Conservation (phyloP, 2,329 filamentous ascomycete species). For the Dactylellina leptospora region DNA sequence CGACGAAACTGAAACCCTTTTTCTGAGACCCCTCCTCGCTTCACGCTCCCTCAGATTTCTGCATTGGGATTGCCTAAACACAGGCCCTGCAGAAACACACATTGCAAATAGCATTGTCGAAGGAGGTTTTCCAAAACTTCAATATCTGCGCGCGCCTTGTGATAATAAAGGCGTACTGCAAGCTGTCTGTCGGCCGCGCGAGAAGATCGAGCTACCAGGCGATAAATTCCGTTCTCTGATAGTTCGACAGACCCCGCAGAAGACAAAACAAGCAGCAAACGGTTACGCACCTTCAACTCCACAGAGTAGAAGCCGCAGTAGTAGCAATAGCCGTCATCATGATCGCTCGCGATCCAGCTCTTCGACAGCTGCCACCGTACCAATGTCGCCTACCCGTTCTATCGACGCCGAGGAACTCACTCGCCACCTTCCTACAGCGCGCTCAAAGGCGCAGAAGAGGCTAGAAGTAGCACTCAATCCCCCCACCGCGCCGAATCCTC, state of each 20-base stretch:
- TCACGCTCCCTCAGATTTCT: slow-evolving; percentile 45
- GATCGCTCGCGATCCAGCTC: slow-evolving; percentile 41
- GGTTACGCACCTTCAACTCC: slow-evolving; percentile 7
- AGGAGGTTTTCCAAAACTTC: slow-evolving; percentile 46
- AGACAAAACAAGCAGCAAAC: slow-evolving; percentile 23
- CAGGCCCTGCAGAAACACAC: slow-evolving; percentile 37
- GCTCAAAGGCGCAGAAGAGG: slow-evolving; percentile 39
- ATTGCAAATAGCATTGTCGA: slow-evolving; percentile 44
- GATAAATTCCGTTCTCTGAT: slow-evolving; percentile 48
- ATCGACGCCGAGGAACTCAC: slow-evolving; percentile 46
- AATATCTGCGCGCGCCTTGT: slow-evolving; percentile 45
- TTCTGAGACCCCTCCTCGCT: slow-evolving; percentile 44
- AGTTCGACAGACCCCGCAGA: slow-evolving; percentile 30
- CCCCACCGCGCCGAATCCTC: slow-evolving; percentile 28
- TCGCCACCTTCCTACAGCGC: slow-evolving; percentile 46
- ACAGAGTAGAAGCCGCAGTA: slow-evolving; percentile 19
- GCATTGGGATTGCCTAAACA: slow-evolving; percentile 51
- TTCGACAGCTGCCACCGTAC: slow-evolving; percentile 26
- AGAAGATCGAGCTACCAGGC: slow-evolving; percentile 47
- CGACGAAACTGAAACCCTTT: slow-evolving; percentile 43
- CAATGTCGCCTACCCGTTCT: slow-evolving; percentile 44
- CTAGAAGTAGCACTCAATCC: slow-evolving; percentile 46
- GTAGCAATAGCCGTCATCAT: slow-evolving; percentile 26
- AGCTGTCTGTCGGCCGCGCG: slow-evolving; percentile 42
- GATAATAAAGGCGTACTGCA: slow-evolving; percentile 42